Evolutionary conservation across 2,329 filamentous ascomycete species (phyloP), one percentile per base, ranked within the genome.

Genomic region (Xylariaceae sp.): DNA sequence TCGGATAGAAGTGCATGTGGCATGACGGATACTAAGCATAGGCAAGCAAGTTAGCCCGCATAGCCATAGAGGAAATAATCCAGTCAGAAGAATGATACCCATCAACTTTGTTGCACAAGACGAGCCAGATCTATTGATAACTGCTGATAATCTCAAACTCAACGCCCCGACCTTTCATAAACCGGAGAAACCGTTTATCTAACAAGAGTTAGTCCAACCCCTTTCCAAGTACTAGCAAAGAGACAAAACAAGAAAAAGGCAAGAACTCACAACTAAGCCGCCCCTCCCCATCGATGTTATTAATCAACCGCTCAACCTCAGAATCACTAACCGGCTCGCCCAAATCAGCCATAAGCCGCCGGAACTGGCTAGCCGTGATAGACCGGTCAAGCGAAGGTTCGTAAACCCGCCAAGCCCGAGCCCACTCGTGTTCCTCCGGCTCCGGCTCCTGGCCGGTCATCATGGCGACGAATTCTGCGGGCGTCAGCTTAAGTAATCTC

Each of bases 401-500:
- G 48, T 65, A 68, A 49, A 66, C 57, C 50, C 66, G 67, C 71
- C 71, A 72, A 1, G 70, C 70, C n/a, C 61, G 60, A 32, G 63
- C 60, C 45, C 67, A 66, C 13, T 67, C 65, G 5, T 61, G 63
- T 19, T 68, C 63, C 12, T 58, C 56, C 12, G 65, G 63, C 5
- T 60, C 56, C 10, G 66, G 63, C 5, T 60, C 54, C 48, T 70
- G 67, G 15, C 71, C 70, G 0, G 70, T 73, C 71, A 72, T 74
- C 71, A 74, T 74, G 8, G 69, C 67, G 58, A 72, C 72, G 55
- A 73, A 74, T 54, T 72, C 71, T 72, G 40, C 42, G n/a, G n/a
- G 8, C 16, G 12, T 51, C n/a, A 51, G 49, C 16, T n/a, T n/a
- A n/a, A n/a, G n/a, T n/a, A n/a, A n/a, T n/a, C n/a, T n/a, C n/a